Conservation (phyloP, 371 early-diverging fungal genomes). For the Apophysomyces trapeziformis region DNA sequence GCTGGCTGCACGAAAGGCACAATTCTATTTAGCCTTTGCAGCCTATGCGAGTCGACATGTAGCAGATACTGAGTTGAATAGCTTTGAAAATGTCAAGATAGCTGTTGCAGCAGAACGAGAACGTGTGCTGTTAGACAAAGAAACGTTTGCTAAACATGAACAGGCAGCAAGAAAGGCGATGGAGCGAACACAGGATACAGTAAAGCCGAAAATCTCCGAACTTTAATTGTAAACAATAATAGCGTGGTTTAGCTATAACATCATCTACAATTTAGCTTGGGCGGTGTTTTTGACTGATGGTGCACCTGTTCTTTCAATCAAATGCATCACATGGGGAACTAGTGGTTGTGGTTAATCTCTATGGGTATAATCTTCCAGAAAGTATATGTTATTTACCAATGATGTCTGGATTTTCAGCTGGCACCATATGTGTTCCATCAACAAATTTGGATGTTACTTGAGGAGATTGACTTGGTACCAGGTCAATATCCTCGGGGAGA, state of each 20-base stretch:
- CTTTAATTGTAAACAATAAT: background rate
- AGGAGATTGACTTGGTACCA: constrained; percentile 9
- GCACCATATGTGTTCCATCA: constrained; percentile 42
- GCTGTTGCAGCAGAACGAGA: background rate
- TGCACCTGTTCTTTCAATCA: too few species aligned
- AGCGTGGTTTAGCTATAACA: too few species aligned
- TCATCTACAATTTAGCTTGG: too few species aligned
- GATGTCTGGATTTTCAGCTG: constrained; percentile 32
- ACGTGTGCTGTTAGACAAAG: background rate
- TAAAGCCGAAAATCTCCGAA: background rate
- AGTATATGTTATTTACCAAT: constrained; percentile 28
- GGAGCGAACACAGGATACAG: background rate
- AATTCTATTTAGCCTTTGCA: constrained; percentile 33
- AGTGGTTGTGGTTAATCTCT: too few species aligned
- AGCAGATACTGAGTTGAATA: background rate
- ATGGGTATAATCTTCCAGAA: too few species aligned
- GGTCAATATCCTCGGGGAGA: constrained; percentile 9
- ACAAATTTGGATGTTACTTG: constrained; percentile 25
- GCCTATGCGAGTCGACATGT: background rate
- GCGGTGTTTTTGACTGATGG: too few species aligned
- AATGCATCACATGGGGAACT: too few species aligned
- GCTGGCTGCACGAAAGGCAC: constrained; percentile 32
- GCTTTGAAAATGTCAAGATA: background rate
- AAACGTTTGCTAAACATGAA: background rate
- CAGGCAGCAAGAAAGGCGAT: background rate